Base-by-base conservation (phyloP, 2,329 filamentous ascomycete genomes). In the Neoarthrinium moseri region DNA sequence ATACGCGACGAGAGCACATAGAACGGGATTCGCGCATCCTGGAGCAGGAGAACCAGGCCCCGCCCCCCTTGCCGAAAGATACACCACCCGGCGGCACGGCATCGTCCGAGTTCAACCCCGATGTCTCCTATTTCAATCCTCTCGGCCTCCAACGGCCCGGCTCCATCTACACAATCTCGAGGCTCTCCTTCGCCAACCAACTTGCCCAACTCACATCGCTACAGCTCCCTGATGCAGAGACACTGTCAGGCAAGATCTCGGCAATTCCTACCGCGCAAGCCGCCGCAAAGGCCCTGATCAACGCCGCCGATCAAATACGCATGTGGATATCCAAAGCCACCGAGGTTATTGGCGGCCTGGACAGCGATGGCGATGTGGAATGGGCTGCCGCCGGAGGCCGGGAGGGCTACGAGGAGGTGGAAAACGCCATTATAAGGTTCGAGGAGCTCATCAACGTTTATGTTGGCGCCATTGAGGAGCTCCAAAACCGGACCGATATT, bases 361-460 rank as follows among this genome's bases (percentile, higher is more conserved):
- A 97, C 64, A 91, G 91, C 43, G 92, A 97, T 52, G 94, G 97
- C 64, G 94, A 99, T 62, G 91, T 97, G 13, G 92, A 97, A 66
- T 99, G 94, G 94, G 91, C 94, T 2, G 92, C 91, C 2, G 82
- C 82, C 6, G 94, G 90, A 43, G 94, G 94, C 2, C 77, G 87
- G 50, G 88, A 92, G 65, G 89, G 89, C 2, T 73, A 92, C 27
- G 84, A 84, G 41, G 84, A 87, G 55, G 84, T 87, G 20, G 83
- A 87, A 58, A 80, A 73, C 53, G 83, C 92, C 18, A 92, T 97
- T 50, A 73, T 78, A 29, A 84, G 88, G 40, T 99, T 97, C 58
- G 91, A 96, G 61, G 82, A 85, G 42, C 75, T 99, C 46, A 90
- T 97, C 61, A 89, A 91, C 57, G 89, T 95, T 53, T 99, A 96